These are phyloP conservation scores for Phytophthora pinifolia DNA, from an alignment of 352 stramenopile species.

Conservation along the genomic window DNA sequence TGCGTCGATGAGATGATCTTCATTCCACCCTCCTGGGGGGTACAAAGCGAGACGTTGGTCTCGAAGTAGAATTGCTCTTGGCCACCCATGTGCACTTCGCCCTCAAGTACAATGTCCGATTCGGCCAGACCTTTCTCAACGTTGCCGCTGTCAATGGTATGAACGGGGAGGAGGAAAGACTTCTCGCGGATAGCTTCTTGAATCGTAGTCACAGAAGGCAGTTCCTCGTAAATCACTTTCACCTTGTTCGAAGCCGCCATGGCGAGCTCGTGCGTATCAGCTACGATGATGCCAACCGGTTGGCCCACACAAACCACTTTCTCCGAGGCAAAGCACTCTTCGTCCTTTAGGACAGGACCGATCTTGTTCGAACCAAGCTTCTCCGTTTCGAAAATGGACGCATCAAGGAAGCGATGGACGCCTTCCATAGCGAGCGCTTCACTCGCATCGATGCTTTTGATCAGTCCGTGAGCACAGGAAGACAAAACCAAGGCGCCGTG, in stretches of 20 bases:
- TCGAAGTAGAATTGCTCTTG: conserved; percentile 98
- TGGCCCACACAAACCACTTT: conserved; percentile 79
- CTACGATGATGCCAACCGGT: conserved; percentile 82
- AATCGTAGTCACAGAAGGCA: conserved; percentile 92
- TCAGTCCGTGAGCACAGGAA: conserved; percentile 68
- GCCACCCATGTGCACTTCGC: conserved; percentile 88
- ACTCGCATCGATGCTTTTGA: conserved; percentile 87
- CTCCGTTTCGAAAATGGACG: conserved; percentile 63
- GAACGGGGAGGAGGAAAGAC: conserved; percentile 88
- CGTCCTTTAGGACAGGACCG: conserved; percentile 80
- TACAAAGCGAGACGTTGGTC: conserved; percentile 84
- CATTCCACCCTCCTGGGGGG: conserved; percentile 87
- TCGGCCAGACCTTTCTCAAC: conserved; percentile 67
- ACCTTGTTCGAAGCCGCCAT: conserved; percentile 81
- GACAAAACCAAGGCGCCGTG: conserved; percentile 93
- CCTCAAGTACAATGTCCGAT: conserved; percentile 79
- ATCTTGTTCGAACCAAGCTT: conserved; percentile 77
- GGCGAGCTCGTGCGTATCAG: conserved; percentile 78
- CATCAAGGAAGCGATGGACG: conserved; percentile 88
- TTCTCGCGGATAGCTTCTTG: conserved; percentile 93
- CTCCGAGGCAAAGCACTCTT: conserved; percentile 83
- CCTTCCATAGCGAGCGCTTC: conserved; percentile 85
- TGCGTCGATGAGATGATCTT: conserved; percentile 95
- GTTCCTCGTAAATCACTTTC: conserved; percentile 87
- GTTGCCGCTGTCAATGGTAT: conserved; percentile 87